phyloP scores from a whole-genome alignment of 2,329 filamentous ascomycete genomes.

The Aspergillus spinulosporus region DNA sequence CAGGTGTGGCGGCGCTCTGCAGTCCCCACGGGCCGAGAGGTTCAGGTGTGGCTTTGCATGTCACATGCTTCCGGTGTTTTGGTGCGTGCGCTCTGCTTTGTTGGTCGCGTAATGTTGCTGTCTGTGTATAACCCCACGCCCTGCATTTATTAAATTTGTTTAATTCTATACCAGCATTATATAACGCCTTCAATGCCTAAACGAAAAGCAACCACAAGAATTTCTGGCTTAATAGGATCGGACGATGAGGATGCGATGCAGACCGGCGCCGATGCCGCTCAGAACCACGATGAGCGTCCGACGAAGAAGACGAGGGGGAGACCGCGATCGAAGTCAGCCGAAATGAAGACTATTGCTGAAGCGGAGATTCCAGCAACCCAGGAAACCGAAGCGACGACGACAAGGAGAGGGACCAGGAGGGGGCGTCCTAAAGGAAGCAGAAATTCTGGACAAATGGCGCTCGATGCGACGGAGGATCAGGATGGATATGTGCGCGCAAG shows the following conservation, averaged over 20 bases:
- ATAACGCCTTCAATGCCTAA: slow-evolving; percentile 37
- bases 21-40: neutral
- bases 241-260: slow-evolving; percentile 46
- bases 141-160: neutral
- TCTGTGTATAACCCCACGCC: neutral
- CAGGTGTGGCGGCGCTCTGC: slow-evolving; percentile 22
- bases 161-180: slow-evolving; percentile 6
- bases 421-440: slow-evolving; percentile 37
- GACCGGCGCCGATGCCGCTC: slow-evolving; percentile 28
- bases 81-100: slow-evolving; percentile 6
- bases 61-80: slow-evolving; percentile 22
- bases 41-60: slow-evolving; percentile 21
- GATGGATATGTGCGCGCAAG: slow-evolving; percentile 41
- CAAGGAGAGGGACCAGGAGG: slow-evolving; percentile 26
- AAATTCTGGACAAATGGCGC: slow-evolving; percentile 26
- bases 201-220: slow-evolving; percentile 42
- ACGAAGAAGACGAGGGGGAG: slow-evolving; percentile 41
- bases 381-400: slow-evolving; percentile 21
- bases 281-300: slow-evolving; percentile 36
- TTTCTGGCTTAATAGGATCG: slow-evolving; percentile 50
- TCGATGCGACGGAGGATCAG: slow-evolving; percentile 43
- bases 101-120: slow-evolving; percentile 5
- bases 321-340: slow-evolving; percentile 47
- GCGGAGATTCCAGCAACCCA: slow-evolving; percentile 23
- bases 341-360: slow-evolving; percentile 32